Percentiles rank a stretch among this genome's conserved stretches.
These are phyloP conservation scores for Phoenix roebelenii DNA, from an alignment of 176 grass and related monocot species.

Conservation along the genomic window DNA sequence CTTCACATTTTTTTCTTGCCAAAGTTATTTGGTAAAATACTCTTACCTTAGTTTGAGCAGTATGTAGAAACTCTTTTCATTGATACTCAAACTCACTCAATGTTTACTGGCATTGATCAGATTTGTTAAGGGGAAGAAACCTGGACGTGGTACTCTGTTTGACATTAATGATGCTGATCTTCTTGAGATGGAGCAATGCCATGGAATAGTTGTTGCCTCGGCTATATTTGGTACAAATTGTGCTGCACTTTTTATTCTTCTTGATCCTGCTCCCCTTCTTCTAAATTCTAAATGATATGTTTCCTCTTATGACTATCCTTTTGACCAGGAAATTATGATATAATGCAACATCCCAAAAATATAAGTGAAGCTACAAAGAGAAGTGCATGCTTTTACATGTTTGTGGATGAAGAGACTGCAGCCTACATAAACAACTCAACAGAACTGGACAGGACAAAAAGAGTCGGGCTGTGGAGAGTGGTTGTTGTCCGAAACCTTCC, in stretches of 20 bases:
- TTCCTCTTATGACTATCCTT: constrained; percentile 4
- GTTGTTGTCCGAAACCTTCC: constrained; percentile 86
- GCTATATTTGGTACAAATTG: constrained; percentile 22
- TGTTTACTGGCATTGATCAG: background rate
- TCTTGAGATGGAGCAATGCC: constrained; percentile 22
- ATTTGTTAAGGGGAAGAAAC: constrained; percentile 26
- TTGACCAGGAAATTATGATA: constrained; percentile 88
- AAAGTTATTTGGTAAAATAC: background rate
- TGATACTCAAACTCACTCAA: background rate
- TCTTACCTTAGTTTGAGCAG: background rate
- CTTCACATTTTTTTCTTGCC: background rate
- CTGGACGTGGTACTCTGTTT: constrained; percentile 19
- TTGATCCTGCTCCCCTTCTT: background rate
- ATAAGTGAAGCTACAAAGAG: constrained; percentile 58
- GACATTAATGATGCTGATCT: constrained; percentile 14
- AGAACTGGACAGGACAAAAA: constrained; percentile 38
- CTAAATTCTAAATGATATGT: background rate
- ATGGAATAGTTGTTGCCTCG: constrained; percentile 18
- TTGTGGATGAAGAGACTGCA: constrained; percentile 93
- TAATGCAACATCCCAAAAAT: constrained; percentile 92
- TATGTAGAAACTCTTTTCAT: too few relatives aligned
- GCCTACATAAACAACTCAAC: constrained; percentile 66
- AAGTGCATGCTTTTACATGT: constrained; percentile 95
- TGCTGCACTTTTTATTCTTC: background rate
- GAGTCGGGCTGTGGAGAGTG: constrained; percentile 72